Base-by-base conservation (phyloP, 2,329 filamentous ascomycete species). In the Neofusicoccum sp. region DNA sequence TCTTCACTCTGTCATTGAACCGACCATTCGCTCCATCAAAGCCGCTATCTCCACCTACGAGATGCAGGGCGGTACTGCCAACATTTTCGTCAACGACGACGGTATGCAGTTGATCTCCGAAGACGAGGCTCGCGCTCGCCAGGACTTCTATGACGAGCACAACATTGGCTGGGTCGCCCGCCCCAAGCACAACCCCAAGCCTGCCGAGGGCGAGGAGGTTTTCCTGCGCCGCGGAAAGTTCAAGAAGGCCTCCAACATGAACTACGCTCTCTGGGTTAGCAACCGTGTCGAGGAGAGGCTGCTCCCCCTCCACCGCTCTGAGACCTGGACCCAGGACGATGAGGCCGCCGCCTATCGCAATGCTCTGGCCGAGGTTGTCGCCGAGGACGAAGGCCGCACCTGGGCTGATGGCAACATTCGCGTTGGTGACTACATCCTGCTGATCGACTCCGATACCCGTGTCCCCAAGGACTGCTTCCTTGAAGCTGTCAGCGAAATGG, bases 21-120 rank as follows among this genome's bases (percentile, higher is more conserved):
- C 90, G 6, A 93, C 90, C 0, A 84, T 93, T 68, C 86, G 86
- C 68, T 92, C 89, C 1, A 83, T 93, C 75, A 91, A 91, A 76
- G 83, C 88, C 67, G 88, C 88, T 64, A 90, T 91, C 70, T 88
- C 86, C 33, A 90, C 87, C 0, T 91, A 91, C 68, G 89, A 91
- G 70, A 79, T 90, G 16, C 88, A 91, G 69, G 89, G 89, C 64
- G 89, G 89, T n/a, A 89, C 87, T 6, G 88, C 87, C 64, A 90
- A 90, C 71, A 86, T 91, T 75, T 89, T 91, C 69, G 78, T 91
- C 74, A 90, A 91, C 69, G 88, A 91, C 65, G 88, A 91, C 65
- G 88, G 88, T 67, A 79, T 91, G 57, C 88, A 90, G 73, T 78
- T 90, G 34, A 77, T 91, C 51, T 75, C 79, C 6, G 72, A 75